Conservation (phyloP, 306 rosid genomes). For the Vigna unguiculata region DNA sequence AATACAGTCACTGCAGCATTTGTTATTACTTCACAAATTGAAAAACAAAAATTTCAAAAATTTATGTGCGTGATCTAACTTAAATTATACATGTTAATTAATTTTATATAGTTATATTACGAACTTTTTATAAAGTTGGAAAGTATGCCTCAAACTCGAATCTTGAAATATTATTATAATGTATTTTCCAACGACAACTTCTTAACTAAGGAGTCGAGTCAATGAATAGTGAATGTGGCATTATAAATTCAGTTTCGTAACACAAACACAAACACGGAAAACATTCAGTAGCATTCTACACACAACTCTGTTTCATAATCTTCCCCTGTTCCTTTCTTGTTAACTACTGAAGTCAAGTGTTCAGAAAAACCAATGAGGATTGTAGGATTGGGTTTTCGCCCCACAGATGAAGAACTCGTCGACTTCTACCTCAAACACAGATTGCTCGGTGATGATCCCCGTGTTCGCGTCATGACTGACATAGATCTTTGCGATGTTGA, state of each 20-base stretch:
- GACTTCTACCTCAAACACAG: conserved; percentile 52
- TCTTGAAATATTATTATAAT: no score
- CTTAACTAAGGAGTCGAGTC: conserved; percentile 15
- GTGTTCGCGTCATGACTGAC: conserved; percentile 31
- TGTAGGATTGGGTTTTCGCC: conserved; percentile 60
- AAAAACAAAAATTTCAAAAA: no score
- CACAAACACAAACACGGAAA: not conserved
- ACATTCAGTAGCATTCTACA: not conserved
- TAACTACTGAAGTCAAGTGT: not conserved
- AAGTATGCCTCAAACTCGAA: no score
- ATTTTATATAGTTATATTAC: no score
- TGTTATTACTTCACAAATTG: no score
- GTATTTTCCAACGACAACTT: conserved; percentile 26
- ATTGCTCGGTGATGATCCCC: not conserved
- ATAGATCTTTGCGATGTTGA: conserved; percentile 52
- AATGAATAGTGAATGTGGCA: not conserved
- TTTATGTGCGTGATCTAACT: no score
- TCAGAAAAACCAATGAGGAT: conserved; percentile 31
- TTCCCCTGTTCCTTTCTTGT: not conserved
- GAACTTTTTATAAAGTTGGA: no score
- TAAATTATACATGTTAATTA: no score
- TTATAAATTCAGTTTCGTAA: not conserved
- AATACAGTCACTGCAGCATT: no score
- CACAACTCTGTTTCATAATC: not conserved
- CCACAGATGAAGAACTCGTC: conserved; percentile 66